Evolutionary conservation across 768 basidiomycete genomes (phyloP), one percentile per base, ranked within the genome.

Genomic region (Amylocystis lapponica): DNA sequence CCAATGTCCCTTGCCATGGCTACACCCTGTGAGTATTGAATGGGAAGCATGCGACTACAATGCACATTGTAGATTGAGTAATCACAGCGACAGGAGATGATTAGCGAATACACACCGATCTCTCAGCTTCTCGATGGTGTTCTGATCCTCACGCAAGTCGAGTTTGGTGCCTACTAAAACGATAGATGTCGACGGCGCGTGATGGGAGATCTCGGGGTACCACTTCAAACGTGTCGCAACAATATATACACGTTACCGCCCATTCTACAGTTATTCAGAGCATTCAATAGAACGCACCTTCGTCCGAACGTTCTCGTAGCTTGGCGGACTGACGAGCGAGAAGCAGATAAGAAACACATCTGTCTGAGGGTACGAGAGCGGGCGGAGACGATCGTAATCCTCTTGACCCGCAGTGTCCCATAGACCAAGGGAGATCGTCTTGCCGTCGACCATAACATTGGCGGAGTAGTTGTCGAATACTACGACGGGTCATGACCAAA

Each of bases 361-460:
- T 32, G 96, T 98, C 69, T 98, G 96, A 20, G 96, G 96, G 70
- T 99, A 99, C 50, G 91, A 95, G 56, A 99, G 78, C 39, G 96
- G 96, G 55, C 96, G 84, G 55, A 99, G 86, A 33, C 96, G 86
- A 69, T 95, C 92, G 63, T 95, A 99, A 72, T 99, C 95, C 67
- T 99, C 96, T 69, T 99, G 96, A 53, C 96, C 96, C 27, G 96
- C 96, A n/a, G 96, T 99, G 77, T 99, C 96, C 96, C 96, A 99
- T 44, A 99, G 74, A 38, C 95, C 95, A 44, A 98, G 81, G 48
- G 92, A 96, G 60, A 98, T 94, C 40, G 96, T 96, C 75, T 95
- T 94, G 55, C 92, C 91, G 57, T 99, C 96, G 36, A 99, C 96
- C 84, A 97, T 92, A 43, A 99, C 94, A 67, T 94, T 95, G 47